These are phyloP conservation scores for Macrophomina phaseolina DNA, from an alignment of 2,329 filamentous ascomycete species.

Conservation along the genomic window DNA sequence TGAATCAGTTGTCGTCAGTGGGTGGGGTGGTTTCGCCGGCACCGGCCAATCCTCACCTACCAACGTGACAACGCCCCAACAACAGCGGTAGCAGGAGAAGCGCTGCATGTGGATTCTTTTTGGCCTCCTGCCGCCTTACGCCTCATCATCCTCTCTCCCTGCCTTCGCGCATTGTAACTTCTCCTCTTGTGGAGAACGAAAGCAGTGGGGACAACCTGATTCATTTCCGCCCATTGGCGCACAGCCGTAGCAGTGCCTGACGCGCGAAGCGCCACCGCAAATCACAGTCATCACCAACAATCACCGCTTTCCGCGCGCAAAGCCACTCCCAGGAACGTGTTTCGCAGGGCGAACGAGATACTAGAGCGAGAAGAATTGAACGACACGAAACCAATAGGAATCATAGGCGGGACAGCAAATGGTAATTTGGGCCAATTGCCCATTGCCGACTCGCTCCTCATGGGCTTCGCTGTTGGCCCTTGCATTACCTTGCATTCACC, in stretches of 20 bases:
- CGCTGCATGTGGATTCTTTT: background rate
- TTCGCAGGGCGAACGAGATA: too few species aligned
- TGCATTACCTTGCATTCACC: too few species aligned
- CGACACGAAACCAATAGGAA: too few species aligned
- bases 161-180: background rate
- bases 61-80: background rate
- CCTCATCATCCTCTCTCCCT: background rate
- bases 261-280: background rate
- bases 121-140: background rate
- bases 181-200: background rate
- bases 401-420: too few species aligned
- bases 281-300: background rate
- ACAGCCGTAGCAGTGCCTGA: background rate
- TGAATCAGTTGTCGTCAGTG: conserved; percentile 23
- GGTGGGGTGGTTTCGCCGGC: background rate
- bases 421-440: too few species aligned
- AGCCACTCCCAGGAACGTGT: background rate
- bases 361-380: too few species aligned
- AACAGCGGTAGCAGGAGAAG: background rate
- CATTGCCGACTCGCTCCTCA: too few species aligned
- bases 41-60: background rate
- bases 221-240: background rate
- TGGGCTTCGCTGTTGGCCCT: too few species aligned
- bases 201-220: background rate
- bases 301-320: background rate